These are phyloP conservation scores for Penicillium soppii DNA, from an alignment of 495 filamentous ascomycete genomes.

Conservation along the genomic window DNA sequence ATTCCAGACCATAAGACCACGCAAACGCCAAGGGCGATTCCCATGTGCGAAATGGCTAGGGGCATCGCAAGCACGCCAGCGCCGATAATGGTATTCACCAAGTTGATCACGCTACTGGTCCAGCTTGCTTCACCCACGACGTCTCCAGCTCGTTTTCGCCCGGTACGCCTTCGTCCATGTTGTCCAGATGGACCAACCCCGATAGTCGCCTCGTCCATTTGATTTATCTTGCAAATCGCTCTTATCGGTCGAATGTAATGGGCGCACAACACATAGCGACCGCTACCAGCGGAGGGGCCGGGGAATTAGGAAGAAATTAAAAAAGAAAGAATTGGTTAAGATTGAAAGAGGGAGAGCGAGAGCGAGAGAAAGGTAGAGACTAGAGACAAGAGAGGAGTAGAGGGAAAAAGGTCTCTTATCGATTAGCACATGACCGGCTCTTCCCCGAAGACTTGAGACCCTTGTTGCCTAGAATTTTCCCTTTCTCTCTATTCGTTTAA, in stretches of 20 bases:
- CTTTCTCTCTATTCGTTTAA: neutral
- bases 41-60: slow-evolving; percentile 87
- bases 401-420: slow-evolving; percentile 2
- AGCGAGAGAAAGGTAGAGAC: neutral
- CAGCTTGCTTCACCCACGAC: slow-evolving; percentile 75
- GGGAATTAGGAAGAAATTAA: slow-evolving; percentile 2
- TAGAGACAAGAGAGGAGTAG: neutral
- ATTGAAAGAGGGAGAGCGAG: neutral
- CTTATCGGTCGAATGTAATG: slow-evolving; percentile 12
- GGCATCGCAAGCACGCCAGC: slow-evolving; percentile 96
- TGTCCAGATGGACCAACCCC: slow-evolving; percentile 25
- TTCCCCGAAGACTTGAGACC: neutral
- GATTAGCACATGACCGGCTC: slow-evolving; percentile 4
- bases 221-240: slow-evolving; percentile 3
- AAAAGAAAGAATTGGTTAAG: neutral
- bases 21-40: slow-evolving; percentile 74
- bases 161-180: slow-evolving; percentile 37
- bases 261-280: slow-evolving; percentile 27
- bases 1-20: slow-evolving; percentile 89
- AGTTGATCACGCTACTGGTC: slow-evolving; percentile 88
- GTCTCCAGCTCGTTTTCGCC: slow-evolving; percentile 49
- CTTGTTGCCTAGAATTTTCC: neutral
- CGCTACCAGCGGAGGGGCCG: slow-evolving; percentile 11
- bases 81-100: slow-evolving; percentile 95
- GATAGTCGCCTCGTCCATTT: slow-evolving; percentile 33